A percentile compares a stretch with the other conserved stretches of the same genome.
Evolutionary conservation across 805 yeast genomes (phyloP).

Genomic region (Candida piceae): DNA sequence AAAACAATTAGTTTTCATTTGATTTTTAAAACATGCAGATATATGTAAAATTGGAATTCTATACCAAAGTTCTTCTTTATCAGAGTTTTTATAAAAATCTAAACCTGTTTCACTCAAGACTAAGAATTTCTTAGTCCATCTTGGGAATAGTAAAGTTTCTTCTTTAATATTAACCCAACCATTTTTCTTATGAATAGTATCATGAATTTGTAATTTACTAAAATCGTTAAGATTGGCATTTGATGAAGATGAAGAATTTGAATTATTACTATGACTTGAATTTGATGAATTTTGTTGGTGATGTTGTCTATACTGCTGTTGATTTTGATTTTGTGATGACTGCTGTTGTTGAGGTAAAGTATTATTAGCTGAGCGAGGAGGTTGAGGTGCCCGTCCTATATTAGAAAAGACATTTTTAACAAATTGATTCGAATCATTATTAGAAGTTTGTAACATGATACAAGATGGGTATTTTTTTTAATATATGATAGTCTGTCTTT

Average conservation of each 20-base stretch:
- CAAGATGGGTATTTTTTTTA: too few species aligned
- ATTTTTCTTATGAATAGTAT: constrained; percentile 36
- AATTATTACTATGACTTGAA: constrained; percentile 29
- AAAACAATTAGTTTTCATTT: constrained; percentile 71
- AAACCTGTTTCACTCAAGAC: constrained; percentile 71
- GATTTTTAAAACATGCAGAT: constrained; percentile 60
- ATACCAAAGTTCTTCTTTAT: constrained; percentile 41
- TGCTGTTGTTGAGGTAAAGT: too few species aligned
- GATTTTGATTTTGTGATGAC: constrained; percentile 8
- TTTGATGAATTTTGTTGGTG: constrained; percentile 3
- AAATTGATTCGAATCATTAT: constrained; percentile 1
- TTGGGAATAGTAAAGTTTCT: constrained; percentile 81
- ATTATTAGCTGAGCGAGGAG: constrained; percentile 6
- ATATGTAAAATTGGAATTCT: constrained; percentile 56
- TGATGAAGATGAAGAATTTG: constrained; percentile 27
- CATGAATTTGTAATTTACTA: constrained; percentile 24
- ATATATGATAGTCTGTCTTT: too few species aligned
- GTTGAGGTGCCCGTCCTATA: constrained; percentile 23
- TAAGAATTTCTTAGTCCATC: constrained; percentile 89
- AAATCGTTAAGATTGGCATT: constrained; percentile 20
- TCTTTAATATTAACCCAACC: constrained; percentile 95
- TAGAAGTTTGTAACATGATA: too few species aligned
- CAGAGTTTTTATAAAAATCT: constrained; percentile 69
- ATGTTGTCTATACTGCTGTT: constrained; percentile 3
- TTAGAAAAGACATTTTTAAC: constrained; percentile 18